These are phyloP conservation scores for Penicillium odoratum DNA, from an alignment of 495 filamentous ascomycete genomes.

Conservation along the genomic window DNA sequence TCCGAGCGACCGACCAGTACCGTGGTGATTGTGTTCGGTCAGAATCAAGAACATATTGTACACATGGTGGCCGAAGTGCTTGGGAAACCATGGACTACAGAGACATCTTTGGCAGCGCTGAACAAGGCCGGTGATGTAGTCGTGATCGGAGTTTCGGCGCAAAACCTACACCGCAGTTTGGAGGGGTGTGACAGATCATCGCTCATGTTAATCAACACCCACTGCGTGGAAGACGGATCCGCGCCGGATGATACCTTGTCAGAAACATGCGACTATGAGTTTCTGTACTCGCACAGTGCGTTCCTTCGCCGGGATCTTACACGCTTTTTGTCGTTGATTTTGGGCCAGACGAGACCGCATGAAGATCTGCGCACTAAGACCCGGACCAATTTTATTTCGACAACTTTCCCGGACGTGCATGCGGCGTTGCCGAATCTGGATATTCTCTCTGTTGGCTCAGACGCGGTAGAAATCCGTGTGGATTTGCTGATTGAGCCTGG, in stretches of 20 bases:
- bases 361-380: conserved; percentile 71
- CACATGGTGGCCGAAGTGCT: conserved; percentile 66
- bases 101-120: conserved; percentile 51
- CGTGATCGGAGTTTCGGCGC: conserved; percentile 58
- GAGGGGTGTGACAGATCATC: conserved; percentile 45
- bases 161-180: conserved; percentile 54
- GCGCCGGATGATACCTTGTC: conserved; percentile 63
- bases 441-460: conserved; percentile 79
- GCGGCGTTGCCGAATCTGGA: conserved; percentile 82
- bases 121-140: conserved; percentile 48
- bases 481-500: conserved; percentile 77
- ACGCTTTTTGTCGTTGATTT: conserved; percentile 72
- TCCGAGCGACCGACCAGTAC: conserved; percentile 23
- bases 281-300: conserved; percentile 69
- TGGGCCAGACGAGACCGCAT: conserved; percentile 74
- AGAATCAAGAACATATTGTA: conserved; percentile 63
- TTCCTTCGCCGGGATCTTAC: conserved; percentile 75
- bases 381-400: conserved; percentile 79
- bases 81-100: conserved; percentile 63
- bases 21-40: conserved; percentile 60
- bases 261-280: conserved; percentile 74
- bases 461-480: conserved; percentile 80
- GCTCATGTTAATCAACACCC: conserved; percentile 66
- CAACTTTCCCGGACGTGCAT: conserved; percentile 81
- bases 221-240: conserved; percentile 70